Conservation (phyloP, 1,284 basidiomycete species). For the Fomitopsis pinicola region DNA sequence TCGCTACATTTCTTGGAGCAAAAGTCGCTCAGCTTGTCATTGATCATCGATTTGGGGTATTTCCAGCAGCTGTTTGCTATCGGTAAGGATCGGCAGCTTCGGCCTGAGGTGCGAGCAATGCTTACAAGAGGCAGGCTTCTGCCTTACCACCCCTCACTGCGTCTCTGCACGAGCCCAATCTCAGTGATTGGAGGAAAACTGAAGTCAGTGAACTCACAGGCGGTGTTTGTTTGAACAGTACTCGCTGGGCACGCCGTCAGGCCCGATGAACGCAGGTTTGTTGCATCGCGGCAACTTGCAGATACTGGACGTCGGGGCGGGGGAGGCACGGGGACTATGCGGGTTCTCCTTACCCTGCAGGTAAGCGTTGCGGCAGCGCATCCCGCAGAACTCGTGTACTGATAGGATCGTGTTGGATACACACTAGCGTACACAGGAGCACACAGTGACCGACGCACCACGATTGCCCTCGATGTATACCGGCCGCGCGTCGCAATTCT, state of each 20-base stretch:
- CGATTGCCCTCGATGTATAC: conserved; percentile 15
- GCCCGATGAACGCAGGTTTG: not conserved
- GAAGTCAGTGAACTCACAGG: not conserved
- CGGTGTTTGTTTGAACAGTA: not conserved
- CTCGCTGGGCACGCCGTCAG: not conserved
- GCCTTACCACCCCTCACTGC: not conserved
- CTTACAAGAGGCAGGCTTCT: not conserved
- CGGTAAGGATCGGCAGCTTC: not conserved
- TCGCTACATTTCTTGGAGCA: not conserved
- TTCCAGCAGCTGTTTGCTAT: not conserved
- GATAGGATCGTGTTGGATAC: not conserved
- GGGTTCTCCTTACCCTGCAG: not conserved
- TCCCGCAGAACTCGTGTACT: not conserved
- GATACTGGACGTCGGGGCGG: not conserved
- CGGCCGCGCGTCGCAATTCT: conserved; percentile 18
- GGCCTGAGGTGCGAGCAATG: no score
- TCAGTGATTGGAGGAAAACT: not conserved
- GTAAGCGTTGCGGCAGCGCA: not conserved
- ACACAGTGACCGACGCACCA: not conserved
- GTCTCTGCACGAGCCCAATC: not conserved
- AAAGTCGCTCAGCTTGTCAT: not conserved
- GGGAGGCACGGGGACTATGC: not conserved
- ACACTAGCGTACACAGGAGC: not conserved
- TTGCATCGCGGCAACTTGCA: not conserved
- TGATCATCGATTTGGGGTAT: not conserved